A percentile compares a stretch with the other conserved stretches of the same genome.
Conservation (phyloP, 2,329 filamentous ascomycete genomes). For the Monosporascus ibericus region DNA sequence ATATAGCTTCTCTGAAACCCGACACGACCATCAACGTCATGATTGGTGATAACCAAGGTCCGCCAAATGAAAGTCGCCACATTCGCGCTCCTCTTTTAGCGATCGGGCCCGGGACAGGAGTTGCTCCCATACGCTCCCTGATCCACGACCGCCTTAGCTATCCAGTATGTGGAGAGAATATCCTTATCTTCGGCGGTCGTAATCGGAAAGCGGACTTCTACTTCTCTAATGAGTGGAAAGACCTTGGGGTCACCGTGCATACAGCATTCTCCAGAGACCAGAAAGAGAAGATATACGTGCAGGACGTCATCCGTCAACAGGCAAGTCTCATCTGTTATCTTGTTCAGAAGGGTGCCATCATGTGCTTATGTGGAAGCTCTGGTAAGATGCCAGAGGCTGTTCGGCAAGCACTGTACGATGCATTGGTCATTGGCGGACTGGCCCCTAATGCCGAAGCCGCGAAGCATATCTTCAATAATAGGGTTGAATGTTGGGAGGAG, state of each 20-base stretch:
- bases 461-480: slow-evolving; percentile 28
- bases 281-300: slow-evolving; percentile 47
- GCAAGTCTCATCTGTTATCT: slow-evolving; percentile 29
- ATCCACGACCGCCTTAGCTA: slow-evolving; percentile 61
- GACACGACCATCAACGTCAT: slow-evolving; percentile 56
- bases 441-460: slow-evolving; percentile 30
- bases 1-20: slow-evolving; percentile 60
- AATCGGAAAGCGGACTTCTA: slow-evolving; percentile 72
- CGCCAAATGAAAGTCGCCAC: slow-evolving; percentile 11
- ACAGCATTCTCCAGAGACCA: slow-evolving; percentile 70
- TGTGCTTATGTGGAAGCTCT: slow-evolving; percentile 51
- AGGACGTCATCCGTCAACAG: slow-evolving; percentile 44
- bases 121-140: slow-evolving; percentile 77
- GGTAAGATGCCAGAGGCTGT: slow-evolving; percentile 54
- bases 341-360: slow-evolving; percentile 36
- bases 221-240: slow-evolving; percentile 70
- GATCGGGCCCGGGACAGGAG: slow-evolving; percentile 78
- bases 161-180: slow-evolving; percentile 11
- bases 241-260: slow-evolving; percentile 44
- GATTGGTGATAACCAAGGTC: slow-evolving; percentile 38
- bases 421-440: slow-evolving; percentile 33
- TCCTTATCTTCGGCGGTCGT: slow-evolving; percentile 82
- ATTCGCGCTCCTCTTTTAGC: slow-evolving; percentile 57
- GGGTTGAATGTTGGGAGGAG: slow-evolving; percentile 49
- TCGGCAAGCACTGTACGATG: slow-evolving; percentile 44